Conservation (phyloP, 306 rosid genomes). For the Medicago ruthenica region DNA sequence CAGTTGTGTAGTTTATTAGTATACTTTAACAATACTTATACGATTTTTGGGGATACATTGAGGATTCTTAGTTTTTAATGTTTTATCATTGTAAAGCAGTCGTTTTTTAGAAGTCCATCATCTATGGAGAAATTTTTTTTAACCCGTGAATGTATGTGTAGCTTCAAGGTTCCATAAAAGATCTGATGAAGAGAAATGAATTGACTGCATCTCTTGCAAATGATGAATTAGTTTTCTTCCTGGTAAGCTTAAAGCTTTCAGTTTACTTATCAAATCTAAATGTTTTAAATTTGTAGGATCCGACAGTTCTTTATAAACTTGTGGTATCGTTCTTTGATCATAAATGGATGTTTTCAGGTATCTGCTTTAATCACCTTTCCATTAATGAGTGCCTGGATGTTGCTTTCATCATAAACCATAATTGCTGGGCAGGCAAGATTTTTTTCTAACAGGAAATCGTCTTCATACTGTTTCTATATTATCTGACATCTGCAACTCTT, state of each 20-base stretch:
- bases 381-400: slow-evolving; percentile 73
- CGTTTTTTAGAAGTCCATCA: slow-evolving; percentile 19
- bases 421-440: slow-evolving; percentile 28
- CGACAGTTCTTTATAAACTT: background rate
- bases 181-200: slow-evolving; percentile 69
- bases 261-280: slow-evolving; percentile 10
- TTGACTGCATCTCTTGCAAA: slow-evolving; percentile 66
- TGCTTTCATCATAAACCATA: slow-evolving; percentile 62
- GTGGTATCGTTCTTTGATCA: slow-evolving; percentile 43
- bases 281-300: slow-evolving; percentile 8
- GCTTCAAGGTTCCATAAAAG: slow-evolving; percentile 78
- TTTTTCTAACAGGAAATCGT: background rate
- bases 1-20: background rate
- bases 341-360: slow-evolving; percentile 60
- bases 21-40: background rate
- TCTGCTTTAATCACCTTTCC: slow-evolving; percentile 81
- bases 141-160: slow-evolving; percentile 42
- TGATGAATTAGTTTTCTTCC: slow-evolving; percentile 70
- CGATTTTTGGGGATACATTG: background rate
- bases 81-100: slow-evolving; percentile 18
- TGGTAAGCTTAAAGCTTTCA: slow-evolving; percentile 62
- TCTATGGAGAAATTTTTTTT: background rate
- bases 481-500: slow-evolving; percentile 5
- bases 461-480: background rate
- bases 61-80: slow-evolving; percentile 18